Evolutionary conservation across 2,329 filamentous ascomycete genomes (phyloP).

Genomic region (Magnaporthiopsis poae): DNA sequence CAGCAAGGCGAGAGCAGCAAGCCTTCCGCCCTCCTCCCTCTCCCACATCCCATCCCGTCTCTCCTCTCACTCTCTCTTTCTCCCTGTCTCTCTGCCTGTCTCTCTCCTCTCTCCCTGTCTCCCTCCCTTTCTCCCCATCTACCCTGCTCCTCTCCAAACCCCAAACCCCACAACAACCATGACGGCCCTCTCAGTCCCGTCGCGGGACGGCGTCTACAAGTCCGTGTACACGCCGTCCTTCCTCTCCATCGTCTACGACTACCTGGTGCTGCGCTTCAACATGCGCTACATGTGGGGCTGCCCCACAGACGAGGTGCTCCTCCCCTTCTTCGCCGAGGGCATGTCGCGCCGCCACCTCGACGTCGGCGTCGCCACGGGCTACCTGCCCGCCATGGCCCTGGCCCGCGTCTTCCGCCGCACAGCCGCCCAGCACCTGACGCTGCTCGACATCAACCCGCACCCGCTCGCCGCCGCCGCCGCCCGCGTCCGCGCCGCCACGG

Average conservation of each 20-base stretch:
- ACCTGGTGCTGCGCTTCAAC: conserved; percentile 25
- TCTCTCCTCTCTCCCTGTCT: background rate
- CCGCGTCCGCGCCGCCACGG: conserved; percentile 16
- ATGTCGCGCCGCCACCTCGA: conserved; percentile 29
- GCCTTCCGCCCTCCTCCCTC: no score
- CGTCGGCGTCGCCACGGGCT: conserved; percentile 30
- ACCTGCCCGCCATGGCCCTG: conserved; percentile 24
- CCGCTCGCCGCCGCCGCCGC: conserved; percentile 22
- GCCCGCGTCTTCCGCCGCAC: conserved; percentile 11
- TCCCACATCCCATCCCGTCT: no score
- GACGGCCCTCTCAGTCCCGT: background rate
- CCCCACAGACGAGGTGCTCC: conserved; percentile 19
- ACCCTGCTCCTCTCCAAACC: background rate
- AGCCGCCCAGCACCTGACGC: conserved; percentile 20
- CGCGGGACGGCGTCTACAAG: conserved; percentile 7
- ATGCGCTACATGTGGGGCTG: conserved; percentile 28
- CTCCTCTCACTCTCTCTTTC: background rate
- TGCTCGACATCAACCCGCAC: conserved; percentile 27
- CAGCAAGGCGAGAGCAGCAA: no score
- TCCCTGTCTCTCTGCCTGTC: no score
- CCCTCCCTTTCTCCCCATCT: no score
- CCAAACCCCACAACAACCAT: background rate
- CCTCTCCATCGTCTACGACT: conserved; percentile 20
- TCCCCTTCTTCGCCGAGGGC: conserved; percentile 25
- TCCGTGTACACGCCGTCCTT: conserved; percentile 12